Base-by-base conservation (phyloP, 1,284 basidiomycete genomes). In the Trichosporon sp. region DNA sequence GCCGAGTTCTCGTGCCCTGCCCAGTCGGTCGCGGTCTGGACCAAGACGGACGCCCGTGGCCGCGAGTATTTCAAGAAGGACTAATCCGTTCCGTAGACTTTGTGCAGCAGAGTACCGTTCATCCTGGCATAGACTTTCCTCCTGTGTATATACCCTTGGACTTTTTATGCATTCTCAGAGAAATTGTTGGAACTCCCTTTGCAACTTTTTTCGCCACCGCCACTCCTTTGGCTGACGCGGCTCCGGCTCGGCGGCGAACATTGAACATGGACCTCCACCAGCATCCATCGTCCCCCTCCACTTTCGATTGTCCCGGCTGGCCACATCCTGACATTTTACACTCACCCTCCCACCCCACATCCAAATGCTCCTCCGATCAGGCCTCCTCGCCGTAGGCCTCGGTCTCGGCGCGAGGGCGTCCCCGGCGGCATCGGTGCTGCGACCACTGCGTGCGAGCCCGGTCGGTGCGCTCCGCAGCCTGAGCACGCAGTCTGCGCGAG, bases 11-110 rank as follows among this genome's bases (percentile, higher is more conserved):
- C 72, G 65, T 87, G 83, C 68, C 84, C 85, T 10, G 76, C 85
- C 10, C 80, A 84, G 76, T 86, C 85, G 71, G 83, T 87, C 21
- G 84, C 85, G 14, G 84, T 88, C 67, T 88, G 87, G 87, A 84
- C 84, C 40, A 86, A 86, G 78, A 78, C 76, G 16, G 85, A 86
- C 70, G 86, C 86, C 0, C 78, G 82, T 32, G 86, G 86, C 12
- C 77, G 86, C 65, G 83, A 87, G 54, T 83, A 85, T 77, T 87
- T 84, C 72, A 78, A 80, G 71, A 82, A 80, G 74, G 73, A 79
- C 31, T 74, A 12, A 37, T 37, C 35, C 35, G 8, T 37, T 37
- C 35, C 35, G 35, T 37, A 37, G 35, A 37, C 35, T 26, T 26
- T 37, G 35, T 37, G 8, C 35, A 37, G 35, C 35, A 37, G 5